Base-by-base conservation (phyloP, 257 asterid species). In the Solanum okadae region DNA sequence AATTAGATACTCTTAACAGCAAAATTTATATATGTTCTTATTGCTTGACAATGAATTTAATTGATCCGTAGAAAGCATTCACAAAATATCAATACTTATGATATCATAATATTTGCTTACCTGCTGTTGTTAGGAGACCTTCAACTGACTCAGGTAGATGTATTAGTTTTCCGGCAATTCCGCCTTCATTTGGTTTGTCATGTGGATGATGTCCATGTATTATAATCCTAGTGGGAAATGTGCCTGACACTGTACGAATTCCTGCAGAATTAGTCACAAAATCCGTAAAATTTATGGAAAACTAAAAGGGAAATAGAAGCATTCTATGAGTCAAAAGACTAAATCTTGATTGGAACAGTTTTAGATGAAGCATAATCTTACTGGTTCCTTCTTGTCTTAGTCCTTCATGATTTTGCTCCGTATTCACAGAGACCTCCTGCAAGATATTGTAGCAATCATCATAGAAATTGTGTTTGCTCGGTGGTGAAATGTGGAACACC, bases 161-260 rank as follows among this genome's bases (percentile, higher is more conserved):
- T 88, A 96, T 93, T 76, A 96, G 95, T 90, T 92, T 94, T 75
- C 98, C 98, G 72, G 93, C 94, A 86, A 90, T 86, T 78, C 87
- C 87, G 90, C 92, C 93, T 89, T 92, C 95, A 61, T 79, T 89
- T 83, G 86, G 82, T 87, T 93, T 94, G 87, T 91, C 90, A 89
- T 91, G 94, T 90, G 98, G 98, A 90, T 94, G 98, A 92, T 96
- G 94, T 63, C 96, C 98, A 90, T 97, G 98, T 88, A 97, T 94
- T 89, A 93, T 90, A 79, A 96, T 94, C 92, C 99, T 94, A 89
- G 84, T 86, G 3, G 94, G 96, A 71, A 87, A 89, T 85, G 68
- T 78, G 67, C 87, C 90, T 68, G 93, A 77, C 72, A 67, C 86
- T 87, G 82, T 82, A 37, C 86, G 71, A 76, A 52, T 88, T 91